phyloP scores from a whole-genome alignment of 169 alveolate genomes.

The Cryptosporidium meleagridis region DNA sequence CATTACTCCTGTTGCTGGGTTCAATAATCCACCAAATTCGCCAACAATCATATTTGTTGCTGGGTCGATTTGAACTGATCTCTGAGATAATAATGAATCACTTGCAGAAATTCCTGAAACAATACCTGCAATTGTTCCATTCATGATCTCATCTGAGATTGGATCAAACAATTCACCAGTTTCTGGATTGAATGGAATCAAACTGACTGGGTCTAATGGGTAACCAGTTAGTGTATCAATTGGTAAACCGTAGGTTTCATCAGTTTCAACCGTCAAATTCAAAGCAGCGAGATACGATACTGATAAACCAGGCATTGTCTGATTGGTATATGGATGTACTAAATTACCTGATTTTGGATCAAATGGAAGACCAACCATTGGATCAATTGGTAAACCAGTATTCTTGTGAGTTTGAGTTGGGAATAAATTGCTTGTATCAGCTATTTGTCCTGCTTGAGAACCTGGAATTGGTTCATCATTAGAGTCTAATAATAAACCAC shows the following conservation, averaged over 20 bases:
- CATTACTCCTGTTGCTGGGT: slow-evolving; percentile 29
- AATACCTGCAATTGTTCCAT: slow-evolving; percentile 61
- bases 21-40: slow-evolving; percentile 33
- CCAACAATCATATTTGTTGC: slow-evolving; percentile 48
- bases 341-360: slow-evolving; percentile 57
- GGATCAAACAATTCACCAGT: slow-evolving; percentile 61
- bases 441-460: slow-evolving; percentile 50
- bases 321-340: slow-evolving; percentile 47
- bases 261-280: slow-evolving; percentile 31
- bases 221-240: slow-evolving; percentile 63
- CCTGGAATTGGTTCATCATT: slow-evolving; percentile 65
- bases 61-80: slow-evolving; percentile 6
- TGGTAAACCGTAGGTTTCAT: slow-evolving; percentile 56
- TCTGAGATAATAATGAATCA: neutral
- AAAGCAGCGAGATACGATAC: slow-evolving; percentile 15
- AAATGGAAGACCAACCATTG: slow-evolving; percentile 63
- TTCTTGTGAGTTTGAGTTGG: slow-evolving; percentile 49
- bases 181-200: slow-evolving; percentile 49
- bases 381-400: slow-evolving; percentile 62
- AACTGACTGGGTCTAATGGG: slow-evolving; percentile 53
- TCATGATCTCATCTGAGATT: neutral
- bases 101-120: slow-evolving; percentile 37
- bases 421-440: neutral
- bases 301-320: slow-evolving; percentile 34
- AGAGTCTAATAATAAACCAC: slow-evolving; percentile 34